phyloP scores from a whole-genome alignment of 2,329 filamentous ascomycete species.

The Ceratocystis cacaofunesta region DNA sequence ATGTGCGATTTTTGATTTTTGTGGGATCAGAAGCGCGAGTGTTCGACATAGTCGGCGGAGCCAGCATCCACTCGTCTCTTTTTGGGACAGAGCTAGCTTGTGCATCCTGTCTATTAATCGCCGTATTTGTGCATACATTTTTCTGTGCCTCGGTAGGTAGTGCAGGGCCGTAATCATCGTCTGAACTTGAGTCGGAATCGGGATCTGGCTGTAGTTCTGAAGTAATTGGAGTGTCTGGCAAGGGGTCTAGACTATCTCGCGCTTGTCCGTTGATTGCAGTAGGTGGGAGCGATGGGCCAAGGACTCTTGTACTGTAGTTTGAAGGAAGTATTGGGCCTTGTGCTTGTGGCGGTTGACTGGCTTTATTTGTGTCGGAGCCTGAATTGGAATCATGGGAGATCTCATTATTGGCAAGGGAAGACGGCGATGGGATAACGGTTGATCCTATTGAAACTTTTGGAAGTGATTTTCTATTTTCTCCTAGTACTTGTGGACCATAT shows the following conservation, averaged over 20 bases:
- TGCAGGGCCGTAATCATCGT: conserved; percentile 44
- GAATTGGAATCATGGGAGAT: conserved; percentile 21
- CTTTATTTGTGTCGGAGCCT: conserved; percentile 21
- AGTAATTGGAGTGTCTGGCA: background rate
- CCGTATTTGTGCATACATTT: conserved; percentile 29
- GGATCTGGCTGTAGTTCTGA: conserved; percentile 11
- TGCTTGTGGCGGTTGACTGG: conserved; percentile 21
- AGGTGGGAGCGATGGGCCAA: conserved; percentile 18
- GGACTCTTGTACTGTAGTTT: conserved; percentile 18
- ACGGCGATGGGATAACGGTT: no score
- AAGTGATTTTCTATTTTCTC: background rate
- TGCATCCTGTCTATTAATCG: conserved; percentile 21
- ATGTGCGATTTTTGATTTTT: conserved; percentile 67
- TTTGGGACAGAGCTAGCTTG: conserved; percentile 28
- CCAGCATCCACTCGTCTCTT: conserved; percentile 76
- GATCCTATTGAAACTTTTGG: background rate
- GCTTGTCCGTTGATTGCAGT: conserved; percentile 27
- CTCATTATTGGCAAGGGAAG: background rate
- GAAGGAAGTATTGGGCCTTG: conserved; percentile 22
- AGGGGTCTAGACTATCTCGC: conserved; percentile 17
- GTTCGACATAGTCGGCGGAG: conserved; percentile 43
- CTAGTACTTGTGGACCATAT: background rate
- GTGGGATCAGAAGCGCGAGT: conserved; percentile 61
- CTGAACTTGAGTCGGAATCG: conserved; percentile 26
- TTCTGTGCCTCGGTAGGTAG: conserved; percentile 42